Percentiles rank a stretch among this genome's conserved stretches.
Conservation (phyloP, 1,139 yeast species). For the Geotrichum fermentans region DNA sequence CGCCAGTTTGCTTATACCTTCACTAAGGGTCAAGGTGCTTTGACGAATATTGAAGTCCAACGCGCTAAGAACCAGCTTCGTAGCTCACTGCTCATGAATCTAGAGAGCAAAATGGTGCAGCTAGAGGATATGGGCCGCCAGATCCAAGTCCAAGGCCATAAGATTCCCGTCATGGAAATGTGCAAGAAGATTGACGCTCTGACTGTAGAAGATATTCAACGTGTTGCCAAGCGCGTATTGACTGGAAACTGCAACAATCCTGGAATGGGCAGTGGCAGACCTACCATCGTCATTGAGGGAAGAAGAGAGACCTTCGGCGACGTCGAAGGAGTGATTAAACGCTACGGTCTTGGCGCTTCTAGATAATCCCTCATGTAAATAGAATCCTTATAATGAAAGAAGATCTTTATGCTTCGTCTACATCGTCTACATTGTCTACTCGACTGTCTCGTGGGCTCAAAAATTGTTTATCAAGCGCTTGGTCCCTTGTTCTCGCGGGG, state of each 20-base stretch:
- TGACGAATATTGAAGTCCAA: conserved; percentile 66
- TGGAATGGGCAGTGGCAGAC: conserved; percentile 55
- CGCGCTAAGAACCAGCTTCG: conserved; percentile 91
- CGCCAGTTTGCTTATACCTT: conserved; percentile 66
- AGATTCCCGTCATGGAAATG: conserved; percentile 81
- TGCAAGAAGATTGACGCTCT: conserved; percentile 66
- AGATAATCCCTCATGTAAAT: conserved; percentile 5
- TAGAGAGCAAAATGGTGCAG: conserved; percentile 86
- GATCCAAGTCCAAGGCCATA: conserved; percentile 73
- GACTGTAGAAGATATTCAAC: conserved; percentile 60
- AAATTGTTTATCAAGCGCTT: no score
- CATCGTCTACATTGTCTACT: no score
- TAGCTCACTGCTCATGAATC: conserved; percentile 85
- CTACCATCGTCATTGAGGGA: conserved; percentile 88
- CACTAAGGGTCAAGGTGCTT: conserved; percentile 54
- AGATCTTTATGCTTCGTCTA: no score
- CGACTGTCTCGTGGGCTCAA: no score
- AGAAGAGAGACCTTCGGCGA: conserved; percentile 82
- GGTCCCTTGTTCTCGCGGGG: no score
- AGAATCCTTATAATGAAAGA: no score
- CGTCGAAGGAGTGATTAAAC: conserved; percentile 57
- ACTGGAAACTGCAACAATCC: conserved; percentile 56
- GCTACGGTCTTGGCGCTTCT: conserved; percentile 64
- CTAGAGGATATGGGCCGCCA: conserved; percentile 95
- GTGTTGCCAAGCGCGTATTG: conserved; percentile 71